A percentile compares a stretch with the other conserved stretches of the same genome.
Evolutionary conservation across 2,329 filamentous ascomycete species (phyloP).

Genomic region (Hirsutella minnesotensis): DNA sequence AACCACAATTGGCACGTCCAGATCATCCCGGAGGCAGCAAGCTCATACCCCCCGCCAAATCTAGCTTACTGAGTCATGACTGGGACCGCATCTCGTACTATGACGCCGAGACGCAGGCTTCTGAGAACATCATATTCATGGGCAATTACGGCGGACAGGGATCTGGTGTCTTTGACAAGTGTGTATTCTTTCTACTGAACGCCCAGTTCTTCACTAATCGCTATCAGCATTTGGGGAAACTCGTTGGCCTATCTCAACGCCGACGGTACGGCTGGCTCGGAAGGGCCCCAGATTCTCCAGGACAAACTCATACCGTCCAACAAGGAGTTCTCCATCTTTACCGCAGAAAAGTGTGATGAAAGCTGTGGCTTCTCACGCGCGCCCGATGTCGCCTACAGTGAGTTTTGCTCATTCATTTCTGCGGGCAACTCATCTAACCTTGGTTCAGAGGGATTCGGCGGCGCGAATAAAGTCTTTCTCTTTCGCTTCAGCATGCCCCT

Average conservation of each 20-base stretch:
- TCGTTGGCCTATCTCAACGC: constrained; percentile 34
- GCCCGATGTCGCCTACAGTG: constrained; percentile 32
- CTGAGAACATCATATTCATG: constrained; percentile 35
- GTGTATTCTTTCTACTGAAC: constrained; percentile 10
- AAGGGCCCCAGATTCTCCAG: constrained; percentile 26
- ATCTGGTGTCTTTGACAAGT: constrained; percentile 32
- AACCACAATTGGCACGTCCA: too few relatives aligned
- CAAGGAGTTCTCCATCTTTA: constrained; percentile 35
- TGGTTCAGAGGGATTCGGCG: constrained; percentile 53
- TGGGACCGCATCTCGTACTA: constrained; percentile 35
- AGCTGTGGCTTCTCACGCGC: constrained; percentile 33
- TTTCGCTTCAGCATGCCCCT: constrained; percentile 63
- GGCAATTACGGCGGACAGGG: constrained; percentile 33
- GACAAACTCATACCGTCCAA: constrained; percentile 27
- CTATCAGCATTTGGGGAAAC: constrained; percentile 28
- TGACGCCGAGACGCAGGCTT: constrained; percentile 23
- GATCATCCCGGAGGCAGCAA: too few relatives aligned
- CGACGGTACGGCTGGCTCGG: constrained; percentile 25
- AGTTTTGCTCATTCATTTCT: constrained; percentile 4
- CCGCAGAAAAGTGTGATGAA: constrained; percentile 27
- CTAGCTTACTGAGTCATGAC: constrained; percentile 12
- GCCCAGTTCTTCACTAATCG: neutral
- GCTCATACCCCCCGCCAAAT: neutral
- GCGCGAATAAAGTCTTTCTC: constrained; percentile 60
- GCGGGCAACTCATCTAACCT: neutral